These are phyloP conservation scores for Globisporangium iwayamae DNA, from an alignment of 352 stramenopile species.

Conservation along the genomic window DNA sequence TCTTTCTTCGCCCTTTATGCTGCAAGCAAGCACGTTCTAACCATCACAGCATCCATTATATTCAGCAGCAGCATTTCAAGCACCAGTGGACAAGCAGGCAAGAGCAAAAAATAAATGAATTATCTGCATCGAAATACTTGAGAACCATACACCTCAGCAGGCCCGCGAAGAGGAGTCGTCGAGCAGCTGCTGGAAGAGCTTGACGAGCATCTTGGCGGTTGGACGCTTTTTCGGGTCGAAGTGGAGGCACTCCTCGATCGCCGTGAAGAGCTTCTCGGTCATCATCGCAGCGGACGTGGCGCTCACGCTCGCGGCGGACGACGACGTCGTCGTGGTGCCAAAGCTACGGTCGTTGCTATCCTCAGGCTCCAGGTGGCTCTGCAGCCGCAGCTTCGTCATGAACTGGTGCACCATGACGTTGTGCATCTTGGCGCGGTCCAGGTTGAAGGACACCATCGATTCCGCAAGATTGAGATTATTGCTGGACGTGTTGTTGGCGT, in stretches of 20 bases:
- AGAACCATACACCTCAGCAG: background rate
- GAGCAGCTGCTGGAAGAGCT: constrained; percentile 44
- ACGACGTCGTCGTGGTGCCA: constrained; percentile 33
- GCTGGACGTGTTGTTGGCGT: background rate
- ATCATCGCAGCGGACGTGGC: constrained; percentile 29
- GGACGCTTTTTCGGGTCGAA: constrained; percentile 51
- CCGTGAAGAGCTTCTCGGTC: constrained; percentile 39
- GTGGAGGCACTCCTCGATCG: constrained; percentile 58
- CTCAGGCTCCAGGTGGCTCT: constrained; percentile 29
- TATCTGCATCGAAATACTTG: too few species aligned
- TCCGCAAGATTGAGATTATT: background rate
- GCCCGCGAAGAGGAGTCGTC: constrained; percentile 20
- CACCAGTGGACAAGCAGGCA: too few species aligned
- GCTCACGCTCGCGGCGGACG: constrained; percentile 29
- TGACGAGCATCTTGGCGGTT: constrained; percentile 48
- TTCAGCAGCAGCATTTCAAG: too few species aligned
- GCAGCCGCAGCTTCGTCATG: constrained; percentile 43
- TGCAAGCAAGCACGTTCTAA: too few species aligned
- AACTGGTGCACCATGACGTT: constrained; percentile 42
- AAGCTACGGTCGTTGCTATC: constrained; percentile 38
- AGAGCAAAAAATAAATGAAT: too few species aligned
- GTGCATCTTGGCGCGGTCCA: constrained; percentile 20
- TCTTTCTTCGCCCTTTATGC: too few species aligned
- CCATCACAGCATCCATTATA: too few species aligned
- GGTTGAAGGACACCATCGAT: constrained; percentile 5